Evolutionary conservation across 352 stramenopile species (phyloP), one percentile per base, ranked within the genome.

Genomic region (Thraustochytrium striatum): DNA sequence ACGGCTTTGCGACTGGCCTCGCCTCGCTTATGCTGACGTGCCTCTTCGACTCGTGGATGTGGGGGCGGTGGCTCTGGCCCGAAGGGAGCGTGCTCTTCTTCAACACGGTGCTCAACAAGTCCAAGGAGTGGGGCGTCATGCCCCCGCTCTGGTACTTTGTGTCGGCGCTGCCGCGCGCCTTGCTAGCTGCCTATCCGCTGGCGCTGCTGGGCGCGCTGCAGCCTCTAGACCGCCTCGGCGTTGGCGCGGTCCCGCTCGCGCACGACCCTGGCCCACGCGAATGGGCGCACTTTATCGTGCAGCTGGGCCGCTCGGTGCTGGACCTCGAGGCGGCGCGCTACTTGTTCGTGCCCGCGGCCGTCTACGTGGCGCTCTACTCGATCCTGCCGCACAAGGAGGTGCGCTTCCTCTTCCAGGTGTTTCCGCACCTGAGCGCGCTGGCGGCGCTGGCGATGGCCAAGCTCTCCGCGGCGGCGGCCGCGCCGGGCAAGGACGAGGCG

Each of bases 81-180:
- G 97, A 99, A 81, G 94, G 95, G 35, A 90, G 95, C 72, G 97
- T 99, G 8, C 88, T 99, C 35, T 98, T 93, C 85, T 98, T 97
- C 82, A 92, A 97, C 84, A 95, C 94, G 0, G 87, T 99, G 52
- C 85, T 97, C 61, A 98, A 99, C 85, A 97, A 96, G 78, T 98
- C 92, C 61, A 90, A 89, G 68, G 93, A 98, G 81, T 99, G 95
- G 94, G 97, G 97, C 32, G 91, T 94, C 38, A 92, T 88, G 69
- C 93, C 96, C 16, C 96, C 88, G 70, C 85, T 97, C 78, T 99
- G 95, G 95, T 99, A 99, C 83, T 92, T 97, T 50, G 92, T 91
- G 41, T 94, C 85, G 35, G 95, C 95, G 8, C 83, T 98, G n/a
- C 93, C 94, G 1, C 94, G 95, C 35, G 88, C 91, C 21, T 35